Base-by-base conservation (phyloP, 2,329 filamentous ascomycete genomes). In the Thelonectria blattea region DNA sequence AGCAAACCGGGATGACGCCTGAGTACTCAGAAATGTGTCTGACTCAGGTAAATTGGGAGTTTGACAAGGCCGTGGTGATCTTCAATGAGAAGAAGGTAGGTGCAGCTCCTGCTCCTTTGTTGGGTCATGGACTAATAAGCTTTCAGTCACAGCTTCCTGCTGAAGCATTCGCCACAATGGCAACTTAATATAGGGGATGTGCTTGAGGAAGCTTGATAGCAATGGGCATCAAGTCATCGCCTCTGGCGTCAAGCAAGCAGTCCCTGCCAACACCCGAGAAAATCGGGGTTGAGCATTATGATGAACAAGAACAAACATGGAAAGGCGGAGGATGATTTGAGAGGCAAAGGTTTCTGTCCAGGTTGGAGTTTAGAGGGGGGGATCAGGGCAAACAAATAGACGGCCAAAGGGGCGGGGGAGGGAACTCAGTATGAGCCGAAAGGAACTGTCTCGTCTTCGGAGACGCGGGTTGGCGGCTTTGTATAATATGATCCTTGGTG, bases 11-110 rank as follows among this genome's bases (percentile, higher is more conserved):
- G 58, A 92, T 99, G 88, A 95, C 87, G 9, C 77, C 88, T 10
- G 82, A 91, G 60, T 96, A 91, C 73, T 90, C 93, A 1, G 85
- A 89, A 67, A 85, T 96, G 81, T 97, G 94, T 69, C 81, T 98
- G 15, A 83, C 86, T 3, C 88, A 93, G 60, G 91, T 89, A 58
- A 85, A 83, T 39, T 98, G 93, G 92, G 86, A 96, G 73, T 86
- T 93, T 50, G 85, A 91, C 39, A 84, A 85, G 65, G 94, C 93
- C 2, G 78, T 93, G 66, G 80, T 83, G 55, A 86, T 91, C 32
- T 97, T 97, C 72, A 85, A 89, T 63, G 85, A 89, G 66, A 88
- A 91, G 58, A 92, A 89, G 81, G 91, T 90, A 80, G 73, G 81
- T 69, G 27, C 34, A 53, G 49, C 11, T 22, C 14, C 11, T 24